Conservation (phyloP, 148 eudicot species). For the Rhododendron mucronatum region DNA sequence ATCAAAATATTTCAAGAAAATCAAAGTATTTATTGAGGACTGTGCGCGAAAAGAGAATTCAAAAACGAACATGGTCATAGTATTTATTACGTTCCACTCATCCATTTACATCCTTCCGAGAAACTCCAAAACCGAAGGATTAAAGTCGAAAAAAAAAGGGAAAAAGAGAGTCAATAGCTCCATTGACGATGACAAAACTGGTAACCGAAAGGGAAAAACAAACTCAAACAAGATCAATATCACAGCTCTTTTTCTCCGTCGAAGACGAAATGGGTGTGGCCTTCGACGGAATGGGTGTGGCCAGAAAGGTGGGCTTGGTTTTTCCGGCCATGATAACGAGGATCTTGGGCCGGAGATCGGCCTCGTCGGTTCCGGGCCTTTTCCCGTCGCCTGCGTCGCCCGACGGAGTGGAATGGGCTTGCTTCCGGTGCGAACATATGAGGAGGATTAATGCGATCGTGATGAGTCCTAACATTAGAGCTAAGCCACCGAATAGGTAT, state of each 20-base stretch:
- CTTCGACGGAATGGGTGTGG: slow-evolving; percentile 13
- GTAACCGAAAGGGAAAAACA: background rate
- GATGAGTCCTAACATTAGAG: slow-evolving; percentile 22
- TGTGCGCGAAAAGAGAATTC: too few relatives aligned
- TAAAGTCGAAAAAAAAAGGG: background rate
- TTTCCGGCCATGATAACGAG: slow-evolving; percentile 42
- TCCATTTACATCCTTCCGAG: background rate
- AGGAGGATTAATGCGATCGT: slow-evolving; percentile 37
- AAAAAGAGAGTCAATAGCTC: background rate
- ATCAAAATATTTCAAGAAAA: too few relatives aligned
- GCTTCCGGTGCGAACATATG: slow-evolving; percentile 24
- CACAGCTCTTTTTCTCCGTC: background rate
- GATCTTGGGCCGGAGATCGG: slow-evolving; percentile 16
- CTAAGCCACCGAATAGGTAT: slow-evolving; percentile 33
- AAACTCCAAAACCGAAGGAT: background rate
- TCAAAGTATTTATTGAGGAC: too few relatives aligned
- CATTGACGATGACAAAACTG: background rate
- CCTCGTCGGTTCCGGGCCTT: slow-evolving; percentile 1
- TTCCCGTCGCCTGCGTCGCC: background rate
- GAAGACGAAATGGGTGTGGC: slow-evolving; percentile 9
- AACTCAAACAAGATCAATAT: background rate
- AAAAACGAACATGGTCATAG: too few relatives aligned
- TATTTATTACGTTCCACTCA: background rate
- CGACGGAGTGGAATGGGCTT: background rate
- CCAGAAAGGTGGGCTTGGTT: slow-evolving; percentile 32